A percentile compares a stretch with the other conserved stretches of the same genome.
Evolutionary conservation across 1,284 basidiomycete species (phyloP).

Genomic region (Peniophora sp.): DNA sequence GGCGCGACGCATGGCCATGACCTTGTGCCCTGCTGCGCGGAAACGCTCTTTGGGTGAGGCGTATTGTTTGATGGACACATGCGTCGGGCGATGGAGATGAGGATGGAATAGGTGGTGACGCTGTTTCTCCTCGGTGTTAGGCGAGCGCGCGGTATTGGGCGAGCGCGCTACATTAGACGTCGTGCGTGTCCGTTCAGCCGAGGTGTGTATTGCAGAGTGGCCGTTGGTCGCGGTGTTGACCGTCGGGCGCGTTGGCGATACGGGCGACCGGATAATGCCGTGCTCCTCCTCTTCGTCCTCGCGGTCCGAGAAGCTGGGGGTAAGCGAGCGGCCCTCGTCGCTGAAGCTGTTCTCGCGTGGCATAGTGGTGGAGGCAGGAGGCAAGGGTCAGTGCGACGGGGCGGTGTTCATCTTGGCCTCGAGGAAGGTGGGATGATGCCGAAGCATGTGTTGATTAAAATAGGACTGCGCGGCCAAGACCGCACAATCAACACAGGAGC

Average conservation of each 20-base stretch:
- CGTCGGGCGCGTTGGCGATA: not conserved
- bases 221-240: not conserved
- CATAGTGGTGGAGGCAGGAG: conserved; percentile 19
- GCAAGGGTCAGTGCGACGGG: too few species aligned
- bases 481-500: too few species aligned
- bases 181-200: not conserved
- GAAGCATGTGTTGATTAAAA: too few species aligned
- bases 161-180: not conserved
- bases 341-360: conserved; percentile 53
- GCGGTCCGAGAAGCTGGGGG: conserved; percentile 34
- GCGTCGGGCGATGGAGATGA: not conserved
- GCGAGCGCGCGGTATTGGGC: not conserved
- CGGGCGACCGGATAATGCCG: not conserved
- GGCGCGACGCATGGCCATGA: conserved; percentile 49
- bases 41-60: conserved; percentile 15
- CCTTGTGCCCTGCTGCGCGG: conserved; percentile 40
- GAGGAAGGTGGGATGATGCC: too few species aligned
- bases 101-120: not conserved
- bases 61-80: not conserved
- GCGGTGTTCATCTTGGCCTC: too few species aligned
- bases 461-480: too few species aligned
- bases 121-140: conserved; percentile 2
- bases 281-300: conserved; percentile 14
- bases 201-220: not conserved
- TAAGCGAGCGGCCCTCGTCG: conserved; percentile 51